These are phyloP conservation scores for Lipomyces spencermartinsiae DNA, from an alignment of 805 yeast species.

Conservation along the genomic window DNA sequence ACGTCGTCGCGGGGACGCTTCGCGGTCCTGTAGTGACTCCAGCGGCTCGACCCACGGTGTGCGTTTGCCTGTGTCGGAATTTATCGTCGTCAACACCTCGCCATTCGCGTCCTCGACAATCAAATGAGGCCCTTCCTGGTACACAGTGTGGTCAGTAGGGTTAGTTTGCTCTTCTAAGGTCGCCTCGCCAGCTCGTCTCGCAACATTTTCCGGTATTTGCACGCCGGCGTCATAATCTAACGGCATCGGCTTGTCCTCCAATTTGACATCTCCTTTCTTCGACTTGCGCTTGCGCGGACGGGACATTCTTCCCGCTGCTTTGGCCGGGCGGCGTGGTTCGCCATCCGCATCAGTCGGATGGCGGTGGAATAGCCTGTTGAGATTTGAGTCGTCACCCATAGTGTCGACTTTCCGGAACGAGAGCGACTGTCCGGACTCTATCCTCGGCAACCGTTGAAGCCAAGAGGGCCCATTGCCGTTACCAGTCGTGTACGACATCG, in stretches of 20 bases:
- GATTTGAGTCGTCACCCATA: slow-evolving; percentile 44
- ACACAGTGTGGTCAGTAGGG: slow-evolving; percentile 50
- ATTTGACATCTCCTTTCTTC: slow-evolving; percentile 7
- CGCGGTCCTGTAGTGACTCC: not conserved
- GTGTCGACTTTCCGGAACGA: slow-evolving; percentile 87
- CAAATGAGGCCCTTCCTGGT: slow-evolving; percentile 71
- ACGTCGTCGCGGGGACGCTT: slow-evolving; percentile 7
- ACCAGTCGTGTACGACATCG: slow-evolving; percentile 83
- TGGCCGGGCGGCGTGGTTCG: slow-evolving; percentile 31
- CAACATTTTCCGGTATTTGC: slow-evolving; percentile 14
- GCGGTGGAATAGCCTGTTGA: slow-evolving; percentile 29
- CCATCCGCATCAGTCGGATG: slow-evolving; percentile 11
- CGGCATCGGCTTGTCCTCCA: not conserved
- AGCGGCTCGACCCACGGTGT: slow-evolving; percentile 22
- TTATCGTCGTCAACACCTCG: slow-evolving; percentile 63
- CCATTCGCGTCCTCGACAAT: slow-evolving; percentile 86
- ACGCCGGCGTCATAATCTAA: slow-evolving; percentile 28
- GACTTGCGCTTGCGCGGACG: slow-evolving; percentile 16
- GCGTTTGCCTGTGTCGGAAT: slow-evolving; percentile 31
- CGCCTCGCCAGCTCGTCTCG: slow-evolving; percentile 29
- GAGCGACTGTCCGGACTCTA: slow-evolving; percentile 77
- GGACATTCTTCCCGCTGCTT: slow-evolving; percentile 36
- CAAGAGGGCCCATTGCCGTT: slow-evolving; percentile 71
- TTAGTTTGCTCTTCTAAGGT: slow-evolving; percentile 31
- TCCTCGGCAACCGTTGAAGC: slow-evolving; percentile 83